Evolutionary conservation across 345 rosid species (phyloP).

Genomic region (Corchorus capsularis): DNA sequence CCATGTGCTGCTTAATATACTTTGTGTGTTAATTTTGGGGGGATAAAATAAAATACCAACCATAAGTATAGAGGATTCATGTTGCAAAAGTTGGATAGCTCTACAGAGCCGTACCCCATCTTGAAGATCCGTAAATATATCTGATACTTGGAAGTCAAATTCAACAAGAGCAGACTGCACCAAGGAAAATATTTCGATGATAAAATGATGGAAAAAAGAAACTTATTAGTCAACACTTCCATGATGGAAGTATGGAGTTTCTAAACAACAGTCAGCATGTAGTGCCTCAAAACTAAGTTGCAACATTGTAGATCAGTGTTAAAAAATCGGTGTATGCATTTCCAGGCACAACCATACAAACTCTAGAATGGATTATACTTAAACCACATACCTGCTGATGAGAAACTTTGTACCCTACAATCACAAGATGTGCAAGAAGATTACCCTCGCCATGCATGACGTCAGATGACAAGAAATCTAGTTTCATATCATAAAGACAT

Average conservation of each 20-base stretch:
- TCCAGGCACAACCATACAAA: slow-evolving; percentile 15
- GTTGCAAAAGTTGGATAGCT: slow-evolving; percentile 79
- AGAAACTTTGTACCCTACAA: slow-evolving; percentile 76
- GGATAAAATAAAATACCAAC: slow-evolving; percentile 41
- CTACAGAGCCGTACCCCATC: slow-evolving; percentile 90
- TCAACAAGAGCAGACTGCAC: slow-evolving; percentile 70
- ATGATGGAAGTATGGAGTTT: background rate
- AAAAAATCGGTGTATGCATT: background rate
- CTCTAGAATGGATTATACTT: slow-evolving; percentile 18
- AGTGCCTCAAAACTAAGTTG: background rate
- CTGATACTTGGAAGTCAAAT: slow-evolving; percentile 70
- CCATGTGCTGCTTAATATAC: slow-evolving; percentile 6
- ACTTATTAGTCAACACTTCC: background rate
- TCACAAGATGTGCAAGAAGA: slow-evolving; percentile 80
- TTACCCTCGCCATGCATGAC: slow-evolving; percentile 97
- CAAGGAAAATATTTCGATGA: slow-evolving; percentile 11
- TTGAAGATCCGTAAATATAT: slow-evolving; percentile 77
- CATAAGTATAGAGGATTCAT: slow-evolving; percentile 77
- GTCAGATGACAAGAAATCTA: slow-evolving; percentile 81
- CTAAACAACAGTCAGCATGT: background rate
- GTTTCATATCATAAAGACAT: slow-evolving; percentile 34
- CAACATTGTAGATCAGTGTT: background rate
- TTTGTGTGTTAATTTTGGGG: background rate
- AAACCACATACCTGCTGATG: slow-evolving; percentile 72
- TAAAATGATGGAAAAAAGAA: background rate